These are phyloP conservation scores for Heliosperma pusillum DNA, from an alignment of 148 eudicot species.

Conservation along the genomic window DNA sequence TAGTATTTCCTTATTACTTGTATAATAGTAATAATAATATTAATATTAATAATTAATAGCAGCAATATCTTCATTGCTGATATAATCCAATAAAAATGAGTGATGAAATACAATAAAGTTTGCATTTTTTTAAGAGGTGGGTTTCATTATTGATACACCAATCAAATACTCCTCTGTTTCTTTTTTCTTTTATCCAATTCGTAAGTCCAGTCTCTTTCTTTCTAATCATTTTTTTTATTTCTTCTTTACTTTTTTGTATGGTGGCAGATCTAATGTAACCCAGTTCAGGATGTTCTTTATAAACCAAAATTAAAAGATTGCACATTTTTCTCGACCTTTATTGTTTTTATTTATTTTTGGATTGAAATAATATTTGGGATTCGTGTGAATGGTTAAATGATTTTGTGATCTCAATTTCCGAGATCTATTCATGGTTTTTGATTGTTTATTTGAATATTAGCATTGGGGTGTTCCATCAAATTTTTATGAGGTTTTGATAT, in stretches of 20 bases:
- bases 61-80: background rate
- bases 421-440: slow-evolving; percentile 36
- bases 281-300: too few relatives aligned
- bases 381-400: background rate
- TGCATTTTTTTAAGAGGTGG: background rate
- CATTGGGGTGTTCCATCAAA: slow-evolving; percentile 22
- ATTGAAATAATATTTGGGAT: background rate
- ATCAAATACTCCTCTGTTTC: background rate
- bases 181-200: slow-evolving; percentile 33
- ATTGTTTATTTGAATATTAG: background rate
- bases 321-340: background rate
- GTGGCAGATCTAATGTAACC: slow-evolving; percentile 29
- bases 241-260: background rate
- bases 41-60: background rate
- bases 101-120: background rate
- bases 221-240: slow-evolving; percentile 10
- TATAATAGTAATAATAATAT: background rate
- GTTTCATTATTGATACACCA: background rate
- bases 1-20: background rate
- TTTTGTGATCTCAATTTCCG: slow-evolving; percentile 28
- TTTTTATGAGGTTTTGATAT: slow-evolving; percentile 17
- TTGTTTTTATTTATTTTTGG: background rate
- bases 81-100: background rate
- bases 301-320: background rate
- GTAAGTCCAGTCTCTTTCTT: slow-evolving; percentile 48